phyloP scores from a whole-genome alignment of 2,329 filamentous ascomycete genomes.

The Aspergillus novoparasiticus region DNA sequence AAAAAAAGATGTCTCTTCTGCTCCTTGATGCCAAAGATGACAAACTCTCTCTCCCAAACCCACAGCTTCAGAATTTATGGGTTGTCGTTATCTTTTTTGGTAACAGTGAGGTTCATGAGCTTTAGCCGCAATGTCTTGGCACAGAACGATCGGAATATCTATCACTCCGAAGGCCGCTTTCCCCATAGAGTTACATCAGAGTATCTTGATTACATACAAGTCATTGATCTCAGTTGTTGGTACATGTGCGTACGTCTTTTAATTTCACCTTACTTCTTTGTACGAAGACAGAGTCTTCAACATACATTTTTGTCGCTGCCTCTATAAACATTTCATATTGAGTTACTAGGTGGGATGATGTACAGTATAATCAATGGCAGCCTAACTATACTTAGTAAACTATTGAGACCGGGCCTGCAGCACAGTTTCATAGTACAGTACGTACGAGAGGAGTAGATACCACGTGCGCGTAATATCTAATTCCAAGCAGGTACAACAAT shows the following conservation, averaged over 20 bases:
- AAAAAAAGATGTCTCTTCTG: background rate
- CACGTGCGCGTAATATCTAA: background rate
- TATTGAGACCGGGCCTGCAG: background rate
- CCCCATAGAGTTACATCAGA: background rate
- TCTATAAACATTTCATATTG: background rate
- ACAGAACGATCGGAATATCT: constrained; percentile 16
- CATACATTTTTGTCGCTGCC: background rate
- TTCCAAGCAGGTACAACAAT: background rate
- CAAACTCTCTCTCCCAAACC: constrained; percentile 1
- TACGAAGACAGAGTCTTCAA: background rate
- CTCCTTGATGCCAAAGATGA: background rate
- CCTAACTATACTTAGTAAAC: background rate
- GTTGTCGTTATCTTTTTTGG: constrained; percentile 6
- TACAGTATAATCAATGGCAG: background rate
- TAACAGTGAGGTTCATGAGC: constrained; percentile 16
- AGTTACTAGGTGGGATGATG: background rate
- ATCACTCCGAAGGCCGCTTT: constrained; percentile 5
- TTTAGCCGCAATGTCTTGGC: constrained; percentile 23
- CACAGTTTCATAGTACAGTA: background rate
- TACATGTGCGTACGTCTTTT: no score
- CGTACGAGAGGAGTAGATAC: background rate
- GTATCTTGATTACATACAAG: background rate
- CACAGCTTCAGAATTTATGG: constrained; percentile 8
- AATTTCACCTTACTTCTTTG: background rate
- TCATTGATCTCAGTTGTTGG: background rate